Evolutionary conservation across 495 filamentous ascomycete species (phyloP), one percentile per base, ranked within the genome.

Genomic region (Hypoxylon cercidicola): DNA sequence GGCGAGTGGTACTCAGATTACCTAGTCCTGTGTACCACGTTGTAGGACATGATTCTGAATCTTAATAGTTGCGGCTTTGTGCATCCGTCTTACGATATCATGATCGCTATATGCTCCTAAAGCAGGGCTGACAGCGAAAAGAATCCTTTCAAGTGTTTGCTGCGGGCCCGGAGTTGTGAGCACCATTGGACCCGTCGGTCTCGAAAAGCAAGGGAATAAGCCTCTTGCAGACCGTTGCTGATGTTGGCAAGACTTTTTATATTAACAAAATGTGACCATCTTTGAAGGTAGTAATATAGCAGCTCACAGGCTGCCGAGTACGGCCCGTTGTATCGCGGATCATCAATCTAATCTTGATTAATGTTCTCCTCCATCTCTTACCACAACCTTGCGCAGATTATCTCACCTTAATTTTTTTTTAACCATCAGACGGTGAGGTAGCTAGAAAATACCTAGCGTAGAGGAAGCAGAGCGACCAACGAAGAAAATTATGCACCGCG

Each of bases 301-400:
- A 18, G 30, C 21, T 63, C 20, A 12, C 21, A 39, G 23, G 51
- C n/a, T 51, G 19, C 34, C 16, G 37, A 40, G 55, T 39, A 23
- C 19, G 44, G 54, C 59, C 60, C 59, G 55, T 68, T 55, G 55
- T 50, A 63, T 60, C 50, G 65, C 60, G 63, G 65, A 68, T 68
- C 65, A 59, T 63, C 44, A 56, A 68, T 48, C 49, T 63, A 68
- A 68, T 68, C 65, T 49, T 55, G 55, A 68, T 68, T n/a, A 52
- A 53, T n/a, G 23, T 52, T n/a, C n/a, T 19, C 40, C 43, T 19
- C 25, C 41, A 40, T 37, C 46, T 60, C 9, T 66, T n/a, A 41
- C 39, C 39, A 20, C 25, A 59, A 68, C 54, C 55, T 59, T 63
- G 54, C 25, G 53, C 21, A 41, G 61, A 64, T 54, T 21, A 67